These are phyloP conservation scores for Euphorbia tirucalli DNA, from an alignment of 345 rosid species.

Conservation along the genomic window DNA sequence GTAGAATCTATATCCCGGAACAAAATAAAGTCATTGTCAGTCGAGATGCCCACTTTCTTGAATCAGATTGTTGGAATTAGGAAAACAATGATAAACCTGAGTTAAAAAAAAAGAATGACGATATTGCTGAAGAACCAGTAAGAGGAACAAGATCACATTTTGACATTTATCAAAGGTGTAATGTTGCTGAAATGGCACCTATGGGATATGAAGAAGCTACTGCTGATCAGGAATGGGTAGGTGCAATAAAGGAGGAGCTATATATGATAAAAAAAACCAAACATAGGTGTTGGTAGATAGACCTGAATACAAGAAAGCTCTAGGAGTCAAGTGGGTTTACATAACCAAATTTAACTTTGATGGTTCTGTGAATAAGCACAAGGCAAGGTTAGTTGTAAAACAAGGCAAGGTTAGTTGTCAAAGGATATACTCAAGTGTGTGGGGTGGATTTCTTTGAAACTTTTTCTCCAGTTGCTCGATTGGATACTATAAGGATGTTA, in stretches of 20 bases:
- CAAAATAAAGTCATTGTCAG: background rate
- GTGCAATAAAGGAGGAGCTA: background rate
- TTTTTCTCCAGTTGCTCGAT: background rate
- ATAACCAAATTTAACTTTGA: too few relatives aligned
- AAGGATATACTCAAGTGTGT: background rate
- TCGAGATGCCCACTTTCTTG: constrained; percentile 5
- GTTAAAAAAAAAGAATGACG: background rate
- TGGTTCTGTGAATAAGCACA: too few relatives aligned
- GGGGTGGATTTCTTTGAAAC: background rate
- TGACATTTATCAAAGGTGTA: background rate
- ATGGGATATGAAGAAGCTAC: background rate
- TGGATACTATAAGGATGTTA: background rate
- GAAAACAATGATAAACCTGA: too few relatives aligned
- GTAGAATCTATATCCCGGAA: constrained; percentile 12
- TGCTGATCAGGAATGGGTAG: background rate
- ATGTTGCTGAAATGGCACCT: background rate
- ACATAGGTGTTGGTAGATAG: background rate
- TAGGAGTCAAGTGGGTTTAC: background rate
- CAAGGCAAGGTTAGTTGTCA: background rate
- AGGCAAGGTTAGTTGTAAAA: too few relatives aligned
- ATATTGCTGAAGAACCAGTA: background rate
- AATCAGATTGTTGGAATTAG: background rate
- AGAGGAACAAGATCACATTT: constrained; percentile 13
- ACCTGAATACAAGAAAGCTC: background rate
- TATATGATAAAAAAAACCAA: background rate